These are phyloP conservation scores for Malus hybrid DNA, from an alignment of 331 rosid genomes.

Conservation along the genomic window DNA sequence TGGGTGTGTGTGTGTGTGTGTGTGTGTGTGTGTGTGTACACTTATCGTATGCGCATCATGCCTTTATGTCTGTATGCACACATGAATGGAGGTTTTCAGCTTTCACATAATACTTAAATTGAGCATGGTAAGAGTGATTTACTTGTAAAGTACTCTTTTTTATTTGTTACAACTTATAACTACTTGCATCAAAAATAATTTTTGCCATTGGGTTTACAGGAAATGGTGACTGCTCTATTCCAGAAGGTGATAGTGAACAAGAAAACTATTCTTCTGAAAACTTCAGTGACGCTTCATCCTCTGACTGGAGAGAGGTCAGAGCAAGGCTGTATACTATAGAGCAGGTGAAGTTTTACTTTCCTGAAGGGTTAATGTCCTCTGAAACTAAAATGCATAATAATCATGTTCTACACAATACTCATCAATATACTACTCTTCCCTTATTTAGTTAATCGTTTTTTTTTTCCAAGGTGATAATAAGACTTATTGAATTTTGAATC, in stretches of 20 bases:
- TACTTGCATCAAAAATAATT: neutral
- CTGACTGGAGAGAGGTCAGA: conserved; percentile 91
- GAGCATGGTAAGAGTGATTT: neutral
- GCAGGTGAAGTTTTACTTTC: conserved; percentile 54
- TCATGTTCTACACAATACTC: neutral
- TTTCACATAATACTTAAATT: neutral
- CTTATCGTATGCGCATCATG: neutral
- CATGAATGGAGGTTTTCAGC: neutral
- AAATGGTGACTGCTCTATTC: conserved; percentile 58
- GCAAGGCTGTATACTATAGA: conserved; percentile 62
- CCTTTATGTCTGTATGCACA: neutral
- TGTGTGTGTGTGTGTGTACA: neutral
- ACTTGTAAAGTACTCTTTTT: neutral
- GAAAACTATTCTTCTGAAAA: conserved; percentile 50
- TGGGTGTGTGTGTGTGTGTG: neutral
- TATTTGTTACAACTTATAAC: neutral
- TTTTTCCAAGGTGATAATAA: neutral
- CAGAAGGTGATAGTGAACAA: conserved; percentile 67
- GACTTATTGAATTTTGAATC: neutral
- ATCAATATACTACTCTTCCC: neutral
- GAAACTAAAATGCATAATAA: neutral
- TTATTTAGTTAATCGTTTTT: neutral
- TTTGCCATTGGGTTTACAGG: conserved; percentile 27
- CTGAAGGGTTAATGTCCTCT: neutral
- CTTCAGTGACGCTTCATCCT: conserved; percentile 33